phyloP scores from a whole-genome alignment of 495 filamentous ascomycete species.

The Xylaria grammica region DNA sequence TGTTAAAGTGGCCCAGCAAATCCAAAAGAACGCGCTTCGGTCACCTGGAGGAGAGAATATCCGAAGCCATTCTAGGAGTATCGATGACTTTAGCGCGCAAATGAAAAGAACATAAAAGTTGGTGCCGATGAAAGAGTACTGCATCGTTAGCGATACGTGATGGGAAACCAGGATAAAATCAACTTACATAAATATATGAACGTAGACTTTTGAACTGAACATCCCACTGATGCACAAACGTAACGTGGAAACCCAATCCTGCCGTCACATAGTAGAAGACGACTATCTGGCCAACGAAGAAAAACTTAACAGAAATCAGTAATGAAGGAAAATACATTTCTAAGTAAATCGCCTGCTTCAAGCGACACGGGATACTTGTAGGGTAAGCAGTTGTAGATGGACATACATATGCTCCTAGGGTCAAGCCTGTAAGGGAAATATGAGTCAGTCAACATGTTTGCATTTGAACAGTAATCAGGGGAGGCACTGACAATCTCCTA shows the following conservation, averaged over 20 bases:
- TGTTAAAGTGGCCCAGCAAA: background rate
- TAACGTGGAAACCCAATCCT: background rate
- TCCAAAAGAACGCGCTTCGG: background rate
- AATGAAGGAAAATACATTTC: too few relatives aligned
- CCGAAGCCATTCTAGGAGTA: background rate
- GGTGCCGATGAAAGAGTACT: background rate
- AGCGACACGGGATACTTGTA: too few relatives aligned
- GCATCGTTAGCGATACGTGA: background rate
- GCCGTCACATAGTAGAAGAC: background rate
- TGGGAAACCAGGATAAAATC: background rate
- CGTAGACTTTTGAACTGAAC: background rate
- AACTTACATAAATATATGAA: background rate
- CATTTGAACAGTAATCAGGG: background rate
- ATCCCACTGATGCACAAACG: constrained; percentile 8
- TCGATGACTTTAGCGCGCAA: background rate
- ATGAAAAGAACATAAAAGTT: background rate
- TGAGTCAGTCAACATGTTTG: background rate
- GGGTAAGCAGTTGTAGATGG: too few relatives aligned
- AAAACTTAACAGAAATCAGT: too few relatives aligned
- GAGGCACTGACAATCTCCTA: background rate
- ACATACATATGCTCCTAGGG: background rate
- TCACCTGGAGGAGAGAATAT: background rate
- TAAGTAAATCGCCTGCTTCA: too few relatives aligned
- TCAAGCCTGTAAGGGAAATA: background rate
- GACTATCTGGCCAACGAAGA: background rate